Conservation (phyloP, 2,329 filamentous ascomycete genomes). For the Tolypocladium pustulatum region DNA sequence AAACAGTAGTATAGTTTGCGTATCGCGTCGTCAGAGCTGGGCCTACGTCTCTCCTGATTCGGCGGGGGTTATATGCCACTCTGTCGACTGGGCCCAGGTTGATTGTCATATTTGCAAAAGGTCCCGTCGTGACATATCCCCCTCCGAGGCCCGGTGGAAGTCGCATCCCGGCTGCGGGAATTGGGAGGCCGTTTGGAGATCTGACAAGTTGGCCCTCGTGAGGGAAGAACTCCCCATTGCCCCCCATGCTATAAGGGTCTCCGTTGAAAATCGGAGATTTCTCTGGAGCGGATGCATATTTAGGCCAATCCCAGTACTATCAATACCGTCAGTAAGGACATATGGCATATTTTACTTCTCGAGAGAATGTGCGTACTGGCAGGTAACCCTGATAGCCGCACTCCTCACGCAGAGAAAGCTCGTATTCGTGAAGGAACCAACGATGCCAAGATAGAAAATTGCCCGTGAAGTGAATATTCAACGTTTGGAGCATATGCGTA, state of each 20-base stretch:
- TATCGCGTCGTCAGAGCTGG: neutral
- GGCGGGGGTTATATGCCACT: constrained; percentile 22
- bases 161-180: no score
- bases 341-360: neutral
- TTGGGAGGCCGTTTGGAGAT: no score
- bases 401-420: constrained; percentile 11
- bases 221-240: constrained; percentile 29
- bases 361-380: neutral
- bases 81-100: constrained; percentile 21
- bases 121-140: constrained; percentile 36
- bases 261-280: constrained; percentile 43
- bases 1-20: neutral
- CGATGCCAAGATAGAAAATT: constrained; percentile 25
- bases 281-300: constrained; percentile 29
- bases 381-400: constrained; percentile 24
- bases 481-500: constrained; percentile 27
- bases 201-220: constrained; percentile 10
- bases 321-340: no score
- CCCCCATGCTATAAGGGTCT: constrained; percentile 31
- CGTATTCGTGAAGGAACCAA: constrained; percentile 15
- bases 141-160: constrained; percentile 32
- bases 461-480: constrained; percentile 19
- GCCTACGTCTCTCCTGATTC: constrained; percentile 13
- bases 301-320: constrained; percentile 39
- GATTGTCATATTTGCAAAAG: constrained; percentile 27